Conservation (phyloP, 495 filamentous ascomycete species). For the Talaromyces adpressus region DNA sequence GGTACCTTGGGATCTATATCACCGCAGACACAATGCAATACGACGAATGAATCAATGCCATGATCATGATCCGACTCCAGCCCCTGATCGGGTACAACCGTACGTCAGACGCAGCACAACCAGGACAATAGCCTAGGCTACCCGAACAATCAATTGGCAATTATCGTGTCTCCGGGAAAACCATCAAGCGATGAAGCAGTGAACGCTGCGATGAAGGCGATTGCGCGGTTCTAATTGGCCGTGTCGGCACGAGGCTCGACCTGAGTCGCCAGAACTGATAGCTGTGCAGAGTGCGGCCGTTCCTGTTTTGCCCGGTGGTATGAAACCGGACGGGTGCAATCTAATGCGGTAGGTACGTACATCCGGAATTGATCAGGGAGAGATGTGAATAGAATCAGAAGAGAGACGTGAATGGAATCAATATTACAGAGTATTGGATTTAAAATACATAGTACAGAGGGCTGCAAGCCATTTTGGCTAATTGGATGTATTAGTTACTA, state of each 20-base stretch:
- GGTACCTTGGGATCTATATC: not conserved
- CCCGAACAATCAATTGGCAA: not conserved
- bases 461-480: not conserved
- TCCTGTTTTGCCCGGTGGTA: slow-evolving; percentile 48
- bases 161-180: slow-evolving; percentile 3
- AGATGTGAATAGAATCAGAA: not conserved
- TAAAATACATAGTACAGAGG: not conserved
- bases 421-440: not conserved
- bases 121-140: slow-evolving; percentile 7
- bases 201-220: not conserved
- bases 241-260: not conserved
- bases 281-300: slow-evolving; percentile 1
- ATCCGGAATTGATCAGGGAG: not conserved
- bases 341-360: not conserved
- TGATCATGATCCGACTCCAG: not conserved
- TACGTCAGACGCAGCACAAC: not conserved
- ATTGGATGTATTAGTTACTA: not conserved
- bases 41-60: not conserved
- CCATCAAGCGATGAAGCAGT: not conserved
- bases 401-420: not conserved
- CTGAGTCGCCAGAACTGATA: not conserved
- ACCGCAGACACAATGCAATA: not conserved
- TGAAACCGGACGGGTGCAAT: slow-evolving; percentile 26
- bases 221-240: not conserved
- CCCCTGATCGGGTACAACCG: not conserved